Base-by-base conservation (phyloP, 2,329 filamentous ascomycete species). In the Erysiphe neolycopersici region DNA sequence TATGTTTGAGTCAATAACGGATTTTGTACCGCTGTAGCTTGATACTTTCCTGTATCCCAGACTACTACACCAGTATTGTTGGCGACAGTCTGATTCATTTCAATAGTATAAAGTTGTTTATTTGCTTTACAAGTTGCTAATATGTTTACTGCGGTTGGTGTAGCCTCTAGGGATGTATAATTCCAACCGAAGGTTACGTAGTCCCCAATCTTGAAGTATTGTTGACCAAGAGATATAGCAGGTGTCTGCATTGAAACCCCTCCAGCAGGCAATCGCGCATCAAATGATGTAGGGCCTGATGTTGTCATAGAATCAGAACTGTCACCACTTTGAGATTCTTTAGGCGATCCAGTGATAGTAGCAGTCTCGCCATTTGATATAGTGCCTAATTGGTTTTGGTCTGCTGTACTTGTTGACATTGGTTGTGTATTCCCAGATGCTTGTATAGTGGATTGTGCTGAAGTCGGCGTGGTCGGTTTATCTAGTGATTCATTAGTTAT, bases 141-240 rank as follows among this genome's bases (percentile, higher is more conserved):
- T 13, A 77, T 61, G 49, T 77, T 70, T 45, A 78, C 54, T 36
- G 70, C 72, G 3, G 68, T 71, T 1, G 73, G 73, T 1, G 62
- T 67, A 22, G 60, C 69, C 44, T 64, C 61, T 29, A 78, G 56
- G 38, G 66, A 66, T 3, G 73, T 77, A 60, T 76, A 77, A 59
- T 76, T 76, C 71, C 72, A 78, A 40, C 59, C 64, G 58, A 69
- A 72, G 13, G 70, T 76, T 38, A 75, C 60, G 38, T 61, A 52
- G 46, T 74, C 65, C 47, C 69, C 67, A 47, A 76, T 71, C 53
- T 71, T 71, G 63, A 69, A 75, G 36, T 73, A 62, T 46, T 65
- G 61, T 10, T 63, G 61, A 22, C 62, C 60, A 11, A 58, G 54
- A 3, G 60, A 62, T 6, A 61, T 56, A 35, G 62, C 59, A 1